Conservation (phyloP, 2,329 filamentous ascomycete species). For the Grosmannia serpens region DNA sequence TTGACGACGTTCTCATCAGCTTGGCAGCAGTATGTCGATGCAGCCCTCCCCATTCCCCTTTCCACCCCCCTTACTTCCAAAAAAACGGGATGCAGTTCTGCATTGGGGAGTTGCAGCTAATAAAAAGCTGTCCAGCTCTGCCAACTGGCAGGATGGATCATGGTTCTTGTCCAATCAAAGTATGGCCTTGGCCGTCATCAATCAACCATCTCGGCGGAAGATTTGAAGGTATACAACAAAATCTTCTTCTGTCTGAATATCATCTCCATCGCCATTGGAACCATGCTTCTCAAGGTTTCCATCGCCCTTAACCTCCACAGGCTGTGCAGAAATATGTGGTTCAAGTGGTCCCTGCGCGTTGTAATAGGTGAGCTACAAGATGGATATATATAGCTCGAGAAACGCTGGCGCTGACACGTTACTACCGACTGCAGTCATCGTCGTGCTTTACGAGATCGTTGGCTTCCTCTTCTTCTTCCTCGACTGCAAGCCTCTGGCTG, state of each 20-base stretch:
- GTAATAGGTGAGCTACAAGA: neutral
- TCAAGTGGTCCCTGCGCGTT: conserved; percentile 14
- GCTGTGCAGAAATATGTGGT: conserved; percentile 16
- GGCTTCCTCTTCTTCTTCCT: conserved; percentile 14
- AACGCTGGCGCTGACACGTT: neutral
- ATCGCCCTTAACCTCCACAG: conserved; percentile 14
- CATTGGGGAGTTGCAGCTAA: neutral
- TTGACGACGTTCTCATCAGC: conserved; percentile 3
- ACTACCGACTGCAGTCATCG: conserved; percentile 6
- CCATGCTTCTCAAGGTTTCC: conserved; percentile 13
- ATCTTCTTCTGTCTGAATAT: conserved; percentile 34
- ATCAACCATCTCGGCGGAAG: conserved; percentile 20
- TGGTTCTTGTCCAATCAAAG: conserved; percentile 29
- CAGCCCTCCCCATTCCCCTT: neutral
- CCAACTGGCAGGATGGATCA: conserved; percentile 17
- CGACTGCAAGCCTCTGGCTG: conserved; percentile 14
- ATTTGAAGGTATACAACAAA: conserved; percentile 24
- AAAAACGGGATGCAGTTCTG: neutral
- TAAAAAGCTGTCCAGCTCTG: conserved; percentile 13
- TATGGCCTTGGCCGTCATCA: conserved; percentile 36
- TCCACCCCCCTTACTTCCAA: neutral
- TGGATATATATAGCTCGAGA: neutral
- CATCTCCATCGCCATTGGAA: conserved; percentile 23
- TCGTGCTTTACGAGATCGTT: conserved; percentile 14
- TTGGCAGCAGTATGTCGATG: neutral